phyloP scores from a whole-genome alignment of 2,329 filamentous ascomycete species.

The Phaeophleospora eucalypticola region DNA sequence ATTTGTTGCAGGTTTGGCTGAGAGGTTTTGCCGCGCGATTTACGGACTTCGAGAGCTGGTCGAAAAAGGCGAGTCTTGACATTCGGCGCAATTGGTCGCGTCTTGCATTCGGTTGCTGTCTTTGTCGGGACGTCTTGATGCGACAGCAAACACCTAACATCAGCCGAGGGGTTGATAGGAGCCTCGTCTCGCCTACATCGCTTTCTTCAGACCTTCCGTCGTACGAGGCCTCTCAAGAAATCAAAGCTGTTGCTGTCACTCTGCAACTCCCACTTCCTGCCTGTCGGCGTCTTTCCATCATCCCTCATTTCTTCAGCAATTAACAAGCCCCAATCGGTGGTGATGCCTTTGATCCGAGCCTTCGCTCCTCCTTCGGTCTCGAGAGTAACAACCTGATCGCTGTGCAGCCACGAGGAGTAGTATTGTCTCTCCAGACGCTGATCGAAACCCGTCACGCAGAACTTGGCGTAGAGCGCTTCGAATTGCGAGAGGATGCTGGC shows the following conservation, averaged over 20 bases:
- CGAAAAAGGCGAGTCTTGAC: too few species aligned
- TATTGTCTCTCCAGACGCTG: conserved; percentile 68
- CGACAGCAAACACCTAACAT: too few species aligned
- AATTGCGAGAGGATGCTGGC: conserved; percentile 75
- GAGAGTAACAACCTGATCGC: conserved; percentile 62
- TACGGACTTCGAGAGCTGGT: background rate
- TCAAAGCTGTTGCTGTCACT: conserved; percentile 99
- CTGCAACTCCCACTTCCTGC: conserved; percentile 77
- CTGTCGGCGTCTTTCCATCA: conserved; percentile 64
- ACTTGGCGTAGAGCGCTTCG: conserved; percentile 71
- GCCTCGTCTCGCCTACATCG: too few species aligned
- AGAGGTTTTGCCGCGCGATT: background rate
- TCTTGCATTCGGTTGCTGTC: too few species aligned
- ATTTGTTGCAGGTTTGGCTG: too few species aligned
- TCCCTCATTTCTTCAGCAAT: conserved; percentile 76
- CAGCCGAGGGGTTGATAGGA: too few species aligned
- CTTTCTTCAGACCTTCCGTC: conserved; percentile 70
- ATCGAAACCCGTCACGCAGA: conserved; percentile 72
- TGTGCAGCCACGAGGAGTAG: conserved; percentile 83
- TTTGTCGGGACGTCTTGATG: too few species aligned
- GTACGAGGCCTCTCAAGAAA: conserved; percentile 85
- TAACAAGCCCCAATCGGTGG: conserved; percentile 83
- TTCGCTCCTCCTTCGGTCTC: conserved; percentile 73
- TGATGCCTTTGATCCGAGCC: conserved; percentile 81
- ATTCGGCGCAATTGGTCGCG: too few species aligned